These are phyloP conservation scores for Withania somnifera DNA, from an alignment of 305 asterid genomes.

Conservation along the genomic window DNA sequence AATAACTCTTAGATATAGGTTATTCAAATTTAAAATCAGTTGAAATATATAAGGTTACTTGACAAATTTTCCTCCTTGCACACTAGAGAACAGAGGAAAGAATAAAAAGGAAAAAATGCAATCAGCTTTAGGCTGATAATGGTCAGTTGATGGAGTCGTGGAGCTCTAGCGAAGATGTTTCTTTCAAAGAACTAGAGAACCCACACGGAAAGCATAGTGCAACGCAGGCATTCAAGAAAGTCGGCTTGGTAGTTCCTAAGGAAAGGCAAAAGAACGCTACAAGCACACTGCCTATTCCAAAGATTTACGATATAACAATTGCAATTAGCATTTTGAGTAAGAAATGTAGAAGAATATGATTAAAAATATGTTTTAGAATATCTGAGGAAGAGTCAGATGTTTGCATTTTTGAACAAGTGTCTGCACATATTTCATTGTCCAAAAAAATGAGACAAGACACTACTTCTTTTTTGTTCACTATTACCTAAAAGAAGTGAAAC, in stretches of 20 bases:
- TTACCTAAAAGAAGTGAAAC: no score
- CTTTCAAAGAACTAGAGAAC: background rate
- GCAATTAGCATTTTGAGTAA: no score
- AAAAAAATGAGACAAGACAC: no score
- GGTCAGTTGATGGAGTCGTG: background rate
- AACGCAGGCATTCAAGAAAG: background rate
- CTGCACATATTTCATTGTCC: no score
- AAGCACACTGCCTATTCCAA: background rate
- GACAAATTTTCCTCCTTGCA: background rate
- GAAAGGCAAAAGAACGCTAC: background rate
- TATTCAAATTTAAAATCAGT: background rate
- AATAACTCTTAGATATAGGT: background rate
- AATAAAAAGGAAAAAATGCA: background rate
- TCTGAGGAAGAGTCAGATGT: no score
- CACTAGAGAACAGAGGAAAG: background rate
- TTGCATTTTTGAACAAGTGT: no score
- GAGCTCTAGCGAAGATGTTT: background rate
- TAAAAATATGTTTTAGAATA: no score
- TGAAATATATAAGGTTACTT: background rate
- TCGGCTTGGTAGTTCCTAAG: background rate
- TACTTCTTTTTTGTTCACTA: no score
- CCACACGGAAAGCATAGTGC: background rate
- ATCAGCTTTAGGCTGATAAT: background rate
- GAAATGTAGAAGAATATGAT: no score
- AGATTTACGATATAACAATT: background rate